Conservation (phyloP, 257 asterid genomes). For the Catharanthus roseus region DNA sequence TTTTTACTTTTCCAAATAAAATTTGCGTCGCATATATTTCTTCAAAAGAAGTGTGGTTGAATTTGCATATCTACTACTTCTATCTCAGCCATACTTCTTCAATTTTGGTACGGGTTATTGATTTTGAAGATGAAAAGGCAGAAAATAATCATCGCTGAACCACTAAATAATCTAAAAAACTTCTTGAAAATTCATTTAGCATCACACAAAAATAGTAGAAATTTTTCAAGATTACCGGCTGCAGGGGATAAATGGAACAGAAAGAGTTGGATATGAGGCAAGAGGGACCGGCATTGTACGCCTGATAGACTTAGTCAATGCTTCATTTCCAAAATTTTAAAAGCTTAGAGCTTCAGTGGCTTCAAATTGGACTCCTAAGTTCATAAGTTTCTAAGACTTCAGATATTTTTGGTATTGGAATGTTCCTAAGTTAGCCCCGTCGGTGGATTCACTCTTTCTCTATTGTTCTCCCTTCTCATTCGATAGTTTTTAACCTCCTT, state of each 20-base stretch:
- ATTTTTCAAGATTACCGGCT: slow-evolving; percentile 22
- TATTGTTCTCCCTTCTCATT: too few species aligned
- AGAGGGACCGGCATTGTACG: slow-evolving; percentile 45
- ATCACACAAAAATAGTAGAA: neutral
- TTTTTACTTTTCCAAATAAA: too few species aligned
- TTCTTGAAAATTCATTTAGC: neutral
- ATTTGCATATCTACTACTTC: slow-evolving; percentile 2
- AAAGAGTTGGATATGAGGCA: slow-evolving; percentile 45
- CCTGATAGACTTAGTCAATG: slow-evolving; percentile 14
- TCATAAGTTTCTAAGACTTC: too few species aligned
- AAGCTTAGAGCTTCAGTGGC: slow-evolving; percentile 19
- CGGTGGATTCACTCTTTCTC: too few species aligned
- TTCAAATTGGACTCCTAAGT: slow-evolving; percentile 10
- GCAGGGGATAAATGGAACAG: slow-evolving; percentile 32
- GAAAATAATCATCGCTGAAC: neutral
- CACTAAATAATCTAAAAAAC: neutral
- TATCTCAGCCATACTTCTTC: too few species aligned
- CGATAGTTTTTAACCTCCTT: too few species aligned
- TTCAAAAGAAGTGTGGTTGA: neutral
- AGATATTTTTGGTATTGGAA: too few species aligned
- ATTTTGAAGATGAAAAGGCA: neutral
- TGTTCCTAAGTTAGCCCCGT: too few species aligned
- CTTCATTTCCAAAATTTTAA: slow-evolving; percentile 16
- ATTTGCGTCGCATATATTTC: too few species aligned
- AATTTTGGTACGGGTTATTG: neutral